Evolutionary conservation across 768 basidiomycete genomes (phyloP).

Genomic region (Kwoniella sp.): DNA sequence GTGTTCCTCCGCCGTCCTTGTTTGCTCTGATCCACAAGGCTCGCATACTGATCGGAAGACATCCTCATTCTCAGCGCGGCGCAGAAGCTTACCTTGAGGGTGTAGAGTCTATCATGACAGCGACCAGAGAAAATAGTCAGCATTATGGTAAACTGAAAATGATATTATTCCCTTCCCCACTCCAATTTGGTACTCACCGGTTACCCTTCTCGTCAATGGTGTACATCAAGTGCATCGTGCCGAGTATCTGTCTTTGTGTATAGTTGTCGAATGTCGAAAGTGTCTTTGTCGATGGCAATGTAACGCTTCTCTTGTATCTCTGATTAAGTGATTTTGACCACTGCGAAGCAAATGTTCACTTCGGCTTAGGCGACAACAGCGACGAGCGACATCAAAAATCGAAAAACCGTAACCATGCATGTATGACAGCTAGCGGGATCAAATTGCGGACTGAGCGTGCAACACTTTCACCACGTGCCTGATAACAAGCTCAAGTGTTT

Average conservation of each 20-base stretch:
- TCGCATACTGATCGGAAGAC: too few relatives aligned
- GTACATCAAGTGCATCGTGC: constrained; percentile 95
- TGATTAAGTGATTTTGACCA: too few relatives aligned
- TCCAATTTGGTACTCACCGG: too few relatives aligned
- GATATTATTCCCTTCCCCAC: constrained; percentile 13
- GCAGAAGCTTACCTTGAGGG: constrained; percentile 76
- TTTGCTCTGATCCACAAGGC: too few relatives aligned
- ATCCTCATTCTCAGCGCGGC: too few relatives aligned
- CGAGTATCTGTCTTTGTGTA: constrained; percentile 1
- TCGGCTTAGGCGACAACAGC: background rate
- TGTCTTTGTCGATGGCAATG: too few relatives aligned
- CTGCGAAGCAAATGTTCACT: too few relatives aligned
- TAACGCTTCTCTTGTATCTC: too few relatives aligned
- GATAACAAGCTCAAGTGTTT: too few relatives aligned
- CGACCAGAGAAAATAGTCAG: background rate
- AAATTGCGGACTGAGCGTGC: background rate
- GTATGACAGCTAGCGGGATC: background rate
- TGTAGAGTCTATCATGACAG: constrained; percentile 73
- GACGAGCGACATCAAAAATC: background rate
- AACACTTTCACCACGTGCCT: too few relatives aligned
- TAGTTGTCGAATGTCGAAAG: background rate
- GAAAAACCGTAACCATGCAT: too few relatives aligned
- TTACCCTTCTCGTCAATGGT: constrained; percentile 55
- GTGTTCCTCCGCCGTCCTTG: too few relatives aligned
- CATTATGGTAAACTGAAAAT: background rate